These are phyloP conservation scores for Leishmania martiniquensis DNA, from an alignment of 208 protist genomes.

Conservation along the genomic window DNA sequence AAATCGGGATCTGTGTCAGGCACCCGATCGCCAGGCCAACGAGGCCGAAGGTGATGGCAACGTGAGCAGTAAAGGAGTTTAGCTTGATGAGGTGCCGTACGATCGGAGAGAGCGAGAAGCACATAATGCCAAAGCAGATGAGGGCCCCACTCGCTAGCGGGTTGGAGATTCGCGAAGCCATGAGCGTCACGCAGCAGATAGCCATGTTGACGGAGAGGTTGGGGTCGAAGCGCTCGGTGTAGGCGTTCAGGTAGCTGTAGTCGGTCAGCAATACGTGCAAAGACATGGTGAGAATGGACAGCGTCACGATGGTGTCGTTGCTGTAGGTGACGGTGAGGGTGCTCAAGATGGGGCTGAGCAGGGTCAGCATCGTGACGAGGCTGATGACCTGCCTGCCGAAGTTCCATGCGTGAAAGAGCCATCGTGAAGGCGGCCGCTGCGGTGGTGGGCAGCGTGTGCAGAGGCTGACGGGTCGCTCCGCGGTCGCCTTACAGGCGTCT, in stretches of 20 bases:
- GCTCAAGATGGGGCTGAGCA: conserved; percentile 82
- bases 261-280: conserved; percentile 80
- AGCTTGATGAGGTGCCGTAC: conserved; percentile 68
- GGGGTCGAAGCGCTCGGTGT: conserved; percentile 60
- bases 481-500: conserved; percentile 10
- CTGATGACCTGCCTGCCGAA: conserved; percentile 60
- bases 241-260: conserved; percentile 89
- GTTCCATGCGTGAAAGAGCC: conserved; percentile 42
- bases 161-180: conserved; percentile 82
- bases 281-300: conserved; percentile 81
- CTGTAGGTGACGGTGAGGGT: conserved; percentile 88
- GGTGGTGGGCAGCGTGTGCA: conserved; percentile 24
- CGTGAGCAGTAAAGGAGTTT: conserved; percentile 63
- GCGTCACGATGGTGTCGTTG: conserved; percentile 90
- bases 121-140: conserved; percentile 85
- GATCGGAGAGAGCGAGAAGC: conserved; percentile 86
- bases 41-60: conserved; percentile 66
- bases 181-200: conserved; percentile 80
- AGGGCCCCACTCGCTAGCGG: conserved; percentile 68
- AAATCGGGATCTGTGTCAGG: conserved; percentile 57
- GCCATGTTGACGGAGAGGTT: conserved; percentile 85
- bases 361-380: conserved; percentile 55
- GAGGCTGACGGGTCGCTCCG: conserved; percentile 20
- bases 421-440: conserved; percentile 26
- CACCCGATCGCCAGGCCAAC: conserved; percentile 58